Evolutionary conservation across 2,329 filamentous ascomycete species (phyloP).

Genomic region (Phialocephala subalpina): DNA sequence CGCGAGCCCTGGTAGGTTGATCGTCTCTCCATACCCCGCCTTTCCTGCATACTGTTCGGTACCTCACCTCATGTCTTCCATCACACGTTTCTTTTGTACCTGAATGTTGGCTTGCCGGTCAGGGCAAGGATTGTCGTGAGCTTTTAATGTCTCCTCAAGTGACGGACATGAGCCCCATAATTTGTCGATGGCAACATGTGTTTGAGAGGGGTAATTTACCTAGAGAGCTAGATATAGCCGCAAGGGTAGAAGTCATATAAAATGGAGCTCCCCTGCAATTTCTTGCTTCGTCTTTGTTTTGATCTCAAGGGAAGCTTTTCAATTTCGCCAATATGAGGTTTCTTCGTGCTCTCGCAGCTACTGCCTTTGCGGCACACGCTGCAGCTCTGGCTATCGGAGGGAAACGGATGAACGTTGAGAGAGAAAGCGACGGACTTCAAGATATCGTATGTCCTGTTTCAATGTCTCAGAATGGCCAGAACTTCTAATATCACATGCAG

Average conservation of each 20-base stretch:
- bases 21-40: slow-evolving; percentile 17
- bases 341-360: slow-evolving; percentile 42
- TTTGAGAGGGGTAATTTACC: slow-evolving; percentile 8
- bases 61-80: slow-evolving; percentile 4
- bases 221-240: slow-evolving; percentile 9
- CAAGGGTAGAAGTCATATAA: slow-evolving; percentile 17
- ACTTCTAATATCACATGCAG: slow-evolving; percentile 24
- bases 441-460: slow-evolving; percentile 55
- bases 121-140: slow-evolving; percentile 24
- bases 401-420: slow-evolving; percentile 56
- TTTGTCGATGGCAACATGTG: background rate
- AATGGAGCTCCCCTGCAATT: background rate
- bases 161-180: slow-evolving; percentile 6
- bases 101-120: slow-evolving; percentile 19
- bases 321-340: slow-evolving; percentile 47
- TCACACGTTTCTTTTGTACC: slow-evolving; percentile 19
- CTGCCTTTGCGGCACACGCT: slow-evolving; percentile 52
- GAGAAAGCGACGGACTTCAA: slow-evolving; percentile 59
- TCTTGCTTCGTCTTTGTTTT: background rate
- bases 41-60: slow-evolving; percentile 11
- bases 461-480: background rate
- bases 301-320: background rate
- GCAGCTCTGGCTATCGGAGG: slow-evolving; percentile 57
- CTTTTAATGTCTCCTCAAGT: slow-evolving; percentile 2
- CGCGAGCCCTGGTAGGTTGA: background rate